A percentile compares a stretch with the other conserved stretches of the same genome.
phyloP scores from a whole-genome alignment of 2,329 filamentous ascomycete genomes.

The Epichloe gansuensis region DNA sequence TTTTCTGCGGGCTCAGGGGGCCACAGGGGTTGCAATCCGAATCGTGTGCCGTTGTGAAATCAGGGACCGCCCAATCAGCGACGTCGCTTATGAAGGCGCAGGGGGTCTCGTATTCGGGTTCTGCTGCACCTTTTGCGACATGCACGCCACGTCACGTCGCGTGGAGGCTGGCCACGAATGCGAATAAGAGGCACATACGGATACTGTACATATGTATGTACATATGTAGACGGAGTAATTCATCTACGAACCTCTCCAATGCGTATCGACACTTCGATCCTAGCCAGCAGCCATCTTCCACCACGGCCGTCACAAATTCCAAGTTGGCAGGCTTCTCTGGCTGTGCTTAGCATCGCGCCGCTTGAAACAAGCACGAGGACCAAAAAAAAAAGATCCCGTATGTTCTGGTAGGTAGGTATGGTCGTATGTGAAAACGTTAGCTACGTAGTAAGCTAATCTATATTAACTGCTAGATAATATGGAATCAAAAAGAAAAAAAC shows the following conservation, averaged over 20 bases:
- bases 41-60: neutral
- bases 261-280: no score
- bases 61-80: conserved; percentile 4
- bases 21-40: neutral
- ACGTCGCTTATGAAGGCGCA: neutral
- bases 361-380: neutral
- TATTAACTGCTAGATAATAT: no score
- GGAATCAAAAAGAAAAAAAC: no score
- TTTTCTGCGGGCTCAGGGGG: neutral
- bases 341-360: conserved; percentile 8
- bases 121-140: no score
- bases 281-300: neutral
- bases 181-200: neutral
- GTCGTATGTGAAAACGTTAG: no score
- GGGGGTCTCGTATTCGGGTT: conserved; percentile 6
- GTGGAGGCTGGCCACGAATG: neutral
- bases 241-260: no score
- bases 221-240: no score
- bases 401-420: no score
- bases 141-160: no score
- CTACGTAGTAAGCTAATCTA: no score
- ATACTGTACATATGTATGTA: neutral
- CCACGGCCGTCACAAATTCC: conserved; percentile 8
- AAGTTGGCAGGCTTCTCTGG: conserved; percentile 9
- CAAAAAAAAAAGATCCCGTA: no score